Percentiles rank a stretch among this genome's conserved stretches.
These are phyloP conservation scores for Linderina pennispora DNA, from an alignment of 192 early-diverging fungal species.

Conservation along the genomic window DNA sequence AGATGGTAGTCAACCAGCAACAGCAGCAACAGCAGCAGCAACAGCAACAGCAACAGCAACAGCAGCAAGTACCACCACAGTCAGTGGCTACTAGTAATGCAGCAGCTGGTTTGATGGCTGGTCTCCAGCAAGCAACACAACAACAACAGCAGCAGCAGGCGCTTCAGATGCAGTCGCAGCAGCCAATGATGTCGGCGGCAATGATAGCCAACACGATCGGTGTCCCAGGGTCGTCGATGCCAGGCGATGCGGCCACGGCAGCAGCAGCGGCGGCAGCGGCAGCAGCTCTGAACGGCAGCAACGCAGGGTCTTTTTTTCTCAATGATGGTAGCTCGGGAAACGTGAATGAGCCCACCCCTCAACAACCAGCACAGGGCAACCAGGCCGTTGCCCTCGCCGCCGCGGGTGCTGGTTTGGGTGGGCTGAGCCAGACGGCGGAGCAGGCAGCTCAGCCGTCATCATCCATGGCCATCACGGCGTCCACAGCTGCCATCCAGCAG, in stretches of 20 bases:
- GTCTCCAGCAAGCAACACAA: background rate
- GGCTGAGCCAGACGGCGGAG: constrained; percentile 14
- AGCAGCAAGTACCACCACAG: background rate
- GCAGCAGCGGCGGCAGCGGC: background rate
- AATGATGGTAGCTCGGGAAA: constrained; percentile 29
- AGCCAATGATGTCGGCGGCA: no score
- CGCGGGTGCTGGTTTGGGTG: constrained; percentile 21
- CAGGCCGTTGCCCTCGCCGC: constrained; percentile 3
- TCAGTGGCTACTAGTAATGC: background rate
- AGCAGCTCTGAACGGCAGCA: background rate
- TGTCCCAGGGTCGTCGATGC: no score
- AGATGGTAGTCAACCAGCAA: no score
- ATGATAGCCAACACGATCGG: no score
- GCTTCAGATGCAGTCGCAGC: constrained; percentile 4
- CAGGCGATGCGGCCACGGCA: no score
- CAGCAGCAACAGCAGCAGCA: no score
- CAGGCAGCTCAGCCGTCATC: constrained; percentile 8
- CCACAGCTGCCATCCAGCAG: background rate
- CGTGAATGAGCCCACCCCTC: constrained; percentile 30
- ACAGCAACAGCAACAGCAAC: constrained; percentile 3
- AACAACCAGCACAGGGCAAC: constrained; percentile 10
- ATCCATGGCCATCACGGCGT: constrained; percentile 3
- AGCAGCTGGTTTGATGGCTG: constrained; percentile 12
- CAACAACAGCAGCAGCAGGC: constrained; percentile 3
- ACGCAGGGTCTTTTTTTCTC: constrained; percentile 15